Evolutionary conservation across 1,284 basidiomycete species (phyloP), one percentile per base, ranked within the genome.

Genomic region (Ganoderma lingzhi): DNA sequence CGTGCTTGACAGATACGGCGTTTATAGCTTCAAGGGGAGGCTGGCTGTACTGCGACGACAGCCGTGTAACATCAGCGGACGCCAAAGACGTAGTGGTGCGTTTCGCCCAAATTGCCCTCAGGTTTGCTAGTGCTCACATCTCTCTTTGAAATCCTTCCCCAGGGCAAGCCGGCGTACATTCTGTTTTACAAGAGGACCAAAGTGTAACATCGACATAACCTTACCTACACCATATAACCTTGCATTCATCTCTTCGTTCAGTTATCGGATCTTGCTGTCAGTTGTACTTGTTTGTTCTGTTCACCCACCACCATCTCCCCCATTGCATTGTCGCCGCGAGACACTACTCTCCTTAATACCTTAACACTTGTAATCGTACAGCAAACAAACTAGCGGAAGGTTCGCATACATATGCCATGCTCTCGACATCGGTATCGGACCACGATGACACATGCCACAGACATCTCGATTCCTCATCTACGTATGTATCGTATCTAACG

Each of bases 31-130:
- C 93, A 12, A 86, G 91, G 70, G 91, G 92, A 41, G 87, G 88
- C 65, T 97, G 96, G 96, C 82, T 91, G 77, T 94, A 93, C 76
- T 96, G 94, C 78, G 95, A 96, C 75, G 96, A 97, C 79, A 95
- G 94, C 77, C 90, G 89, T 73, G 85, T 95, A 70, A 88, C 88
- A 65, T 77, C 84, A 53, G 90, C 90, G 37, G 89, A 94, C 66
- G 83, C 91, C 59, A 91, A 88, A 75, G 91, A 95, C 78, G 93
- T 96, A n/a, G 92, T 96, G 67, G 95, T 96, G 79, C 76, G 93
- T 91, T 10, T 41, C 59, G 1, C 28, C 32, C 45, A n/a, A 58
- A 55, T 68, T 68, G 39, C 32, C 42, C 45, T 28, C 37, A 28
- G 1, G 1, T 19, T 39, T 2, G 3, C 8, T 14, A 6, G 41